These are phyloP conservation scores for Colletotrichum lini DNA, from an alignment of 2,329 filamentous ascomycete species.

Conservation along the genomic window DNA sequence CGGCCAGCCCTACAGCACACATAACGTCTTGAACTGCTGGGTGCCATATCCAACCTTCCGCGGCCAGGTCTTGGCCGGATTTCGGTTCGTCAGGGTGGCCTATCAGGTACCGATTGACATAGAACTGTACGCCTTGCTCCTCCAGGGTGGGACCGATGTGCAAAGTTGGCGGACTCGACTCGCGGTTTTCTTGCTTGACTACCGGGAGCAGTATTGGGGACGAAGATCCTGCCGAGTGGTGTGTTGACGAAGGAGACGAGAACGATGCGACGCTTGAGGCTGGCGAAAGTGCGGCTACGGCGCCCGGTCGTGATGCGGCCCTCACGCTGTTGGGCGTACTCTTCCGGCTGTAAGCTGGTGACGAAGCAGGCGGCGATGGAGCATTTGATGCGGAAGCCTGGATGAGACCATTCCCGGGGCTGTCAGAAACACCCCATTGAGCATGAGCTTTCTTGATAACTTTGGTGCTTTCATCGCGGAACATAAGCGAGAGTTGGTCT, in stretches of 20 bases:
- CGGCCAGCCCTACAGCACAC: constrained; percentile 71
- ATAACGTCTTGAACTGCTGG: constrained; percentile 64
- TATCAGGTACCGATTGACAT: constrained; percentile 65
- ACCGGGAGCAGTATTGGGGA: constrained; percentile 35
- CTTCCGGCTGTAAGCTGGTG: constrained; percentile 37
- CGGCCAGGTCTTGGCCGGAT: constrained; percentile 54
- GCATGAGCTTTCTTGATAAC: constrained; percentile 72
- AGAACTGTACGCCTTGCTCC: constrained; percentile 66
- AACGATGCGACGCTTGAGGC: constrained; percentile 36
- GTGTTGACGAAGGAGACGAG: constrained; percentile 44
- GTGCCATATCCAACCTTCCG: constrained; percentile 55
- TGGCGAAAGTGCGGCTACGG: neutral
- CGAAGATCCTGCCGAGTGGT: constrained; percentile 20
- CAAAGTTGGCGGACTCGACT: constrained; percentile 41
- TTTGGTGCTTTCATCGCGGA: constrained; percentile 75
- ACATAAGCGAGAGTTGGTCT: constrained; percentile 75
- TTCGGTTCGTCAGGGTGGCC: constrained; percentile 66
- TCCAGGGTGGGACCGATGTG: constrained; percentile 59
- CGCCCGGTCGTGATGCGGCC: neutral
- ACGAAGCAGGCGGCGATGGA: constrained; percentile 46
- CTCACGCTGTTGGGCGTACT: constrained; percentile 26
- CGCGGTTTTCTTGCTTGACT: constrained; percentile 31
- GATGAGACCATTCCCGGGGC: constrained; percentile 9
- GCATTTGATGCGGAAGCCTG: constrained; percentile 17
- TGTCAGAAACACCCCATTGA: constrained; percentile 57